phyloP scores from a whole-genome alignment of 2,329 filamentous ascomycete genomes.

The Neofusicoccum laricinum region DNA sequence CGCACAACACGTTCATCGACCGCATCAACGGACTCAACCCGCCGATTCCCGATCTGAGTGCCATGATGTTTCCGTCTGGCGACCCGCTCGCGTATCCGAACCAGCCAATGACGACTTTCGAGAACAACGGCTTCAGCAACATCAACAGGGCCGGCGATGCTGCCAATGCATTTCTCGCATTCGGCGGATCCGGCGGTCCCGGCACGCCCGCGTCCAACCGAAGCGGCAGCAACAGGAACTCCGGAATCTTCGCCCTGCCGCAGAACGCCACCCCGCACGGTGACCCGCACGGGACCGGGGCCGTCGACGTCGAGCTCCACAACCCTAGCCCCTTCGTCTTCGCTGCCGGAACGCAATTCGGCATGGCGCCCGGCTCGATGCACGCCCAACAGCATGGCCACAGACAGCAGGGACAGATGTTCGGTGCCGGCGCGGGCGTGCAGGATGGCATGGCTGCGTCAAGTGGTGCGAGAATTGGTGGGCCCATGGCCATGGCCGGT shows the following conservation, averaged over 20 bases:
- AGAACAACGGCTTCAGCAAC: slow-evolving; percentile 35
- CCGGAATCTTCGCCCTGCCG: slow-evolving; percentile 3
- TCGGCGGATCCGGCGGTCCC: neutral
- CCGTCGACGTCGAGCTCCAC: slow-evolving; percentile 14
- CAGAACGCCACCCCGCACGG: slow-evolving; percentile 7
- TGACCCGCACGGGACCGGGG: slow-evolving; percentile 1
- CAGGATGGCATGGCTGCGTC: slow-evolving; percentile 1
- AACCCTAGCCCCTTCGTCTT: slow-evolving; percentile 13
- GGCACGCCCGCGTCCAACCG: neutral
- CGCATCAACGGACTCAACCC: slow-evolving; percentile 35
- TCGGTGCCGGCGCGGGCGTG: neutral
- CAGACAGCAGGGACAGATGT: neutral
- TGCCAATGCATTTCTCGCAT: neutral
- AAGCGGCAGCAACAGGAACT: slow-evolving; percentile 2
- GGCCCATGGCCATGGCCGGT: slow-evolving; percentile 4
- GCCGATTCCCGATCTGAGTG: slow-evolving; percentile 65
- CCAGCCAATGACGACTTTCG: slow-evolving; percentile 63
- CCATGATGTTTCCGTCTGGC: slow-evolving; percentile 76
- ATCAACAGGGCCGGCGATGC: slow-evolving; percentile 4
- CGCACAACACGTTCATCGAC: slow-evolving; percentile 30
- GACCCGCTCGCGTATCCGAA: slow-evolving; percentile 80
- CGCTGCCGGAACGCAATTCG: slow-evolving; percentile 8
- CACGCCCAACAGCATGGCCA: slow-evolving; percentile 11
- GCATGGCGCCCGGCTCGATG: slow-evolving; percentile 1
- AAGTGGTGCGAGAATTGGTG: neutral